These are phyloP conservation scores for Yamadazyma dushanensis DNA, from an alignment of 1,139 yeast genomes.

Conservation along the genomic window DNA sequence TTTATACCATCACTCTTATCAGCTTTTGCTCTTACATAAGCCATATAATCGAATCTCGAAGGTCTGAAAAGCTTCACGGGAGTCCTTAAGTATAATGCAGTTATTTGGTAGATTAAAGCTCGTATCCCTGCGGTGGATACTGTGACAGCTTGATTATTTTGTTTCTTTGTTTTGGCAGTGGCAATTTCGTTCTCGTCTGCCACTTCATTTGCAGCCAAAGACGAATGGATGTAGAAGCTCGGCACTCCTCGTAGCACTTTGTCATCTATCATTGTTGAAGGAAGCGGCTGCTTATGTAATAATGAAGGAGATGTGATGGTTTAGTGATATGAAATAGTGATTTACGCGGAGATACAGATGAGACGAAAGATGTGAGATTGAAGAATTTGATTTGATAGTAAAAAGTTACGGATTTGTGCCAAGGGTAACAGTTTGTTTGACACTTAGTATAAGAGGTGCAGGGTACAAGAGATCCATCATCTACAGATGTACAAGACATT, in stretches of 20 bases:
- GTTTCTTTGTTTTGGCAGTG: constrained; percentile 4
- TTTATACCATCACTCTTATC: constrained; percentile 46
- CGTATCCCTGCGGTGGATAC: constrained; percentile 78
- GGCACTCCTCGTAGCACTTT: not conserved
- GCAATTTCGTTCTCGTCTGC: constrained; percentile 7
- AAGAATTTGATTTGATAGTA: too few relatives aligned
- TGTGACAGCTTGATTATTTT: constrained; percentile 37
- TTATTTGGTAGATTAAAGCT: constrained; percentile 77
- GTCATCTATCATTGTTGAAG: not conserved
- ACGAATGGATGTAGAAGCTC: constrained; percentile 5
- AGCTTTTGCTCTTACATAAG: constrained; percentile 60
- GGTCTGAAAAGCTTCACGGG: constrained; percentile 88
- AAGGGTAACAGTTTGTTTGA: too few relatives aligned
- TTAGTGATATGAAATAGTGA: too few relatives aligned
- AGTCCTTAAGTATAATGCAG: constrained; percentile 75
- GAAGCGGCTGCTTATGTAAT: too few relatives aligned
- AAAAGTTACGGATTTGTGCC: too few relatives aligned
- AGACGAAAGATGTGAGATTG: too few relatives aligned
- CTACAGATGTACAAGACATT: too few relatives aligned
- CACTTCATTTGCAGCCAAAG: not conserved
- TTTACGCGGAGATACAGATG: too few relatives aligned
- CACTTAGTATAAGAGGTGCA: too few relatives aligned
- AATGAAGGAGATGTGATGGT: too few relatives aligned
- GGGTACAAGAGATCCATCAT: too few relatives aligned
- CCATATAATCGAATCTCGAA: constrained; percentile 81